Conservation (phyloP, 768 basidiomycete species). For the Dendrothele bispora region DNA sequence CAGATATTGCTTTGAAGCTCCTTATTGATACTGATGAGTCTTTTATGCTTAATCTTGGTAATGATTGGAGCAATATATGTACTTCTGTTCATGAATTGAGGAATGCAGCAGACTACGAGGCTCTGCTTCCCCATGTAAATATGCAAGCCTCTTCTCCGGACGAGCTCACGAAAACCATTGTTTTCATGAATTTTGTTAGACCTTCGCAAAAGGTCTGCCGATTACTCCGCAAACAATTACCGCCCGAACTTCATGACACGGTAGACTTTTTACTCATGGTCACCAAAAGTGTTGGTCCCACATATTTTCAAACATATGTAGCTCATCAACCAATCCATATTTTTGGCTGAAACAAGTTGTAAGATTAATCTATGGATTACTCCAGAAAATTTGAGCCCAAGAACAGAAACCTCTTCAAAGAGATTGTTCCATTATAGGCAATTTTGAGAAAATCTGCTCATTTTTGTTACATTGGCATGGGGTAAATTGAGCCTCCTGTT, state of each 20-base stretch:
- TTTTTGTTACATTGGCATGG: too few relatives aligned
- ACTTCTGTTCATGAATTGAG: slow-evolving; percentile 21
- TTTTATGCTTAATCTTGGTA: slow-evolving; percentile 37
- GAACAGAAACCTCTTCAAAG: too few relatives aligned
- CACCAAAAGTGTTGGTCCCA: too few relatives aligned
- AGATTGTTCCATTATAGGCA: too few relatives aligned
- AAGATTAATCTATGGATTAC: too few relatives aligned
- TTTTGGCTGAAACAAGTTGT: too few relatives aligned
- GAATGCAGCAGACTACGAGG: slow-evolving; percentile 19
- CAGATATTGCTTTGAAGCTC: slow-evolving; percentile 22
- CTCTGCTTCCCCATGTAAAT: slow-evolving; percentile 15
- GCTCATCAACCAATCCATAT: too few relatives aligned
- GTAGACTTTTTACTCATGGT: slow-evolving; percentile 5
- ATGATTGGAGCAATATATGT: slow-evolving; percentile 34
- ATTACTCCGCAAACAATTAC: not conserved
- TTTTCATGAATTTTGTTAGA: slow-evolving; percentile 2
- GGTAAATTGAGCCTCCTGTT: too few relatives aligned
- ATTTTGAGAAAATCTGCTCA: too few relatives aligned
- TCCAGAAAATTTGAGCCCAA: too few relatives aligned
- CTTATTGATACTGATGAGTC: slow-evolving; percentile 20
- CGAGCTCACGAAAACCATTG: slow-evolving; percentile 9
- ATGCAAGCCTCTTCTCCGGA: not conserved
- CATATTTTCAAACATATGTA: too few relatives aligned
- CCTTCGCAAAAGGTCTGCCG: not conserved
- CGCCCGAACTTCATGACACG: not conserved